Percentiles rank a stretch among this genome's conserved stretches.
These are phyloP conservation scores for Phalaenopsis aphrodite DNA, from an alignment of 106 monocot species.

Conservation along the genomic window DNA sequence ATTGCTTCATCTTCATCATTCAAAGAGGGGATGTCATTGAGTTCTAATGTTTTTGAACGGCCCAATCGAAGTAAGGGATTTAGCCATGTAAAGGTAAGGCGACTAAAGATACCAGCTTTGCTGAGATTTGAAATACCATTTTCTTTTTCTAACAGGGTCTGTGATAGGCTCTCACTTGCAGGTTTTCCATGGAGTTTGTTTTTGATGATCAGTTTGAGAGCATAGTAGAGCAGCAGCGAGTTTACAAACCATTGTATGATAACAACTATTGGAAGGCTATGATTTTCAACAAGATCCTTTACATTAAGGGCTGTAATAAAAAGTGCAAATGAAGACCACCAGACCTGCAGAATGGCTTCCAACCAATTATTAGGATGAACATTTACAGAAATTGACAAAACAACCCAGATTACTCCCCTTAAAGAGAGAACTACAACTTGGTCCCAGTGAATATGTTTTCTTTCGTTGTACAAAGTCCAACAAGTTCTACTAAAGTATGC, in stretches of 20 bases:
- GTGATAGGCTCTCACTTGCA: neutral
- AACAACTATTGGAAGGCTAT: slow-evolving; percentile 16
- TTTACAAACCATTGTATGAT: slow-evolving; percentile 24
- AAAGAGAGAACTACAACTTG: slow-evolving; percentile 1
- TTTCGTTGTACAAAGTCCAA: neutral
- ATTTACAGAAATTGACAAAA: slow-evolving; percentile 23
- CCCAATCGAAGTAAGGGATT: slow-evolving; percentile 52
- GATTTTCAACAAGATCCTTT: slow-evolving; percentile 8
- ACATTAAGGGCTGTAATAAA: slow-evolving; percentile 24
- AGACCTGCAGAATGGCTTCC: slow-evolving; percentile 7
- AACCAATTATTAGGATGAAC: slow-evolving; percentile 13
- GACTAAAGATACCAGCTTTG: slow-evolving; percentile 31
- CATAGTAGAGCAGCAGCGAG: slow-evolving; percentile 35
- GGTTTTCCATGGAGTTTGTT: neutral
- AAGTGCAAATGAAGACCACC: slow-evolving; percentile 28
- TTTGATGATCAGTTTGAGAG: slow-evolving; percentile 6
- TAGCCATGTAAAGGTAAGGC: slow-evolving; percentile 57
- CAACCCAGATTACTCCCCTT: slow-evolving; percentile 34
- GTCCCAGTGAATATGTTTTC: neutral
- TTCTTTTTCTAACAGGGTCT: slow-evolving; percentile 27
- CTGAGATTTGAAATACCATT: slow-evolving; percentile 6
- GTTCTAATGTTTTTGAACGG: slow-evolving; percentile 31
- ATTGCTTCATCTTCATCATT: slow-evolving; percentile 37
- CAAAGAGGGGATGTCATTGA: slow-evolving; percentile 45
- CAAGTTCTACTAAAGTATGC: neutral